Conservation (phyloP, 306 rosid species). For the Sicyos edulis region DNA sequence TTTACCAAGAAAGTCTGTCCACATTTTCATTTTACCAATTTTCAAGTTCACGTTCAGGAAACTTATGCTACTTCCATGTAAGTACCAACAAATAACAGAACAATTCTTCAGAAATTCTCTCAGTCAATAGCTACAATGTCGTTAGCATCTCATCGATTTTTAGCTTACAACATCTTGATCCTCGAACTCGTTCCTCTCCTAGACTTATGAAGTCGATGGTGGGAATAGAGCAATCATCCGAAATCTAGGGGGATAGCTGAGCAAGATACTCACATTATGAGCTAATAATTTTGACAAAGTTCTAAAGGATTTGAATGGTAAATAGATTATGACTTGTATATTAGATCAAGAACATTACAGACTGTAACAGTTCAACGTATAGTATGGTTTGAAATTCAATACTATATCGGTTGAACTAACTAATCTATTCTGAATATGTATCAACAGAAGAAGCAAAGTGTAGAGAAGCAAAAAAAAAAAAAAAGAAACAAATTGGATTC, state of each 20-base stretch:
- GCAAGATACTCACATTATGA: neutral
- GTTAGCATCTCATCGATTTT: neutral
- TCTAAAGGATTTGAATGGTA: neutral
- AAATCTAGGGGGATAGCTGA: neutral
- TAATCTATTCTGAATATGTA: constrained; percentile 16
- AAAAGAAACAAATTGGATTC: constrained; percentile 3
- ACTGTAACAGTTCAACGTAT: constrained; percentile 1
- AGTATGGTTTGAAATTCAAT: constrained; percentile 7
- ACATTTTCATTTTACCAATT: neutral
- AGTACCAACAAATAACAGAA: neutral
- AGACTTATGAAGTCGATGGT: neutral
- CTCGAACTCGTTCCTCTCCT: neutral
- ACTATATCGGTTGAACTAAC: constrained; percentile 19
- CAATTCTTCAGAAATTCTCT: neutral
- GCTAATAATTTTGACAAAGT: neutral
- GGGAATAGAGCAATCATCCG: too few species aligned
- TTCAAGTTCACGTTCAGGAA: neutral
- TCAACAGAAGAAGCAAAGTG: constrained; percentile 15
- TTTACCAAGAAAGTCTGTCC: neutral
- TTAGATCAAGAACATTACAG: constrained; percentile 20
- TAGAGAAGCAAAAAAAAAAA: constrained; percentile 5
- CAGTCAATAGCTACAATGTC: neutral
- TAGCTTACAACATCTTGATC: neutral
- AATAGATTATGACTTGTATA: neutral
- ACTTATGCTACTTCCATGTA: neutral